Base-by-base conservation (phyloP, 1,284 basidiomycete species). In the Cutaneotrichosporon dermatis region DNA sequence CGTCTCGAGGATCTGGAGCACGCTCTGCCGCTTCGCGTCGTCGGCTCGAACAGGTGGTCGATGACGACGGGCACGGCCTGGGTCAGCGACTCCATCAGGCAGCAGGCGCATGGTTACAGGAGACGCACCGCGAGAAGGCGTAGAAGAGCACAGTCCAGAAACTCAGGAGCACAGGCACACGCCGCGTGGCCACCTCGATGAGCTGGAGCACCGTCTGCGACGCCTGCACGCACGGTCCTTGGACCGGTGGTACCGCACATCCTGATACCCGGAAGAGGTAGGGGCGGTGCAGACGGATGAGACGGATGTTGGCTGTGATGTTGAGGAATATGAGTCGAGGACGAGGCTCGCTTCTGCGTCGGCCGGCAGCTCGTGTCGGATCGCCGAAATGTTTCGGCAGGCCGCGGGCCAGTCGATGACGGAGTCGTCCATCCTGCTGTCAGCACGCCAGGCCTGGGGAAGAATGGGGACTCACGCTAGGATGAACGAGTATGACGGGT, bases 81-180 rank as follows among this genome's bases (percentile, higher is more conserved):
- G 1, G 37, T 55, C 42, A 55, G 52, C n/a, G n/a, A n/a, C n/a
- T n/a, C n/a, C n/a, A n/a, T n/a, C n/a, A n/a, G n/a, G n/a, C n/a
- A n/a, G n/a, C n/a, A n/a, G n/a, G n/a, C n/a, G n/a, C n/a, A n/a
- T n/a, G n/a, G n/a, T n/a, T n/a, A n/a, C n/a, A n/a, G n/a, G n/a
- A 7, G 4, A 57, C 61, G 15, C 36, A 63, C 61, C 5, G 61
- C 64, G 1, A 55, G 44, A 65, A 65, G 7, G 61, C 61, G 34
- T 60, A 65, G 49, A 65, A 65, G 8, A 60, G 57, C 10, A 62
- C 51, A 8, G 60, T 52, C 64, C 64, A 65, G 34, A 62, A 60
- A 12, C 16, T 53, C 8, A 65, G 51, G 45, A 65, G 44, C 25
- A 52, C 51, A 0, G 64, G 61, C 5, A 45, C 46, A 0, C 64